Evolutionary conservation across 257 asterid species (phyloP).

Genomic region (Plantago elongata): DNA sequence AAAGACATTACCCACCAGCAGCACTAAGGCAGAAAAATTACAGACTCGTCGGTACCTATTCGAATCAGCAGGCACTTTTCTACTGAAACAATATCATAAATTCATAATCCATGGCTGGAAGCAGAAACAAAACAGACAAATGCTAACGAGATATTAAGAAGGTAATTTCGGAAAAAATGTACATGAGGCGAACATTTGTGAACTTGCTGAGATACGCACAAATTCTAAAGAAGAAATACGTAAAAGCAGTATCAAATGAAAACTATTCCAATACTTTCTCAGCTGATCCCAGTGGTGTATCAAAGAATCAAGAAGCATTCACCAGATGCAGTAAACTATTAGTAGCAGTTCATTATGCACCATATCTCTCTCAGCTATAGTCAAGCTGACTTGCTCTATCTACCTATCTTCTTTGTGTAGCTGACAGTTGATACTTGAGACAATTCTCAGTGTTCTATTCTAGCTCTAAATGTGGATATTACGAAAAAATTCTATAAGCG

Average conservation of each 20-base stretch:
- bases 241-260: background rate
- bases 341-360: constrained; percentile 1
- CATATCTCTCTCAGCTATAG: background rate
- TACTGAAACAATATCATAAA: too few relatives aligned
- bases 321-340: background rate
- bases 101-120: too few relatives aligned
- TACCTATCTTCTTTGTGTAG: constrained; percentile 5
- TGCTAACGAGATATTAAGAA: too few relatives aligned
- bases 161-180: too few relatives aligned
- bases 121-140: too few relatives aligned
- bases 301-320: background rate
- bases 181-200: too few relatives aligned
- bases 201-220: too few relatives aligned
- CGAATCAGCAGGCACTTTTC: too few relatives aligned
- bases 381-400: constrained; percentile 1
- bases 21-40: too few relatives aligned
- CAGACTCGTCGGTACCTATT: too few relatives aligned
- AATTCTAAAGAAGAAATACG: too few relatives aligned
- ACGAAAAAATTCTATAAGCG: background rate
- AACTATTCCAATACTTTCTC: background rate
- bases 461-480: background rate
- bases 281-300: background rate
- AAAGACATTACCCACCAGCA: too few relatives aligned
- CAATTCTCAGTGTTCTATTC: background rate
- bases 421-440: constrained; percentile 1